Evolutionary conservation across 2,329 filamentous ascomycete species (phyloP), one percentile per base, ranked within the genome.

Genomic region (Hysterium pulicare): DNA sequence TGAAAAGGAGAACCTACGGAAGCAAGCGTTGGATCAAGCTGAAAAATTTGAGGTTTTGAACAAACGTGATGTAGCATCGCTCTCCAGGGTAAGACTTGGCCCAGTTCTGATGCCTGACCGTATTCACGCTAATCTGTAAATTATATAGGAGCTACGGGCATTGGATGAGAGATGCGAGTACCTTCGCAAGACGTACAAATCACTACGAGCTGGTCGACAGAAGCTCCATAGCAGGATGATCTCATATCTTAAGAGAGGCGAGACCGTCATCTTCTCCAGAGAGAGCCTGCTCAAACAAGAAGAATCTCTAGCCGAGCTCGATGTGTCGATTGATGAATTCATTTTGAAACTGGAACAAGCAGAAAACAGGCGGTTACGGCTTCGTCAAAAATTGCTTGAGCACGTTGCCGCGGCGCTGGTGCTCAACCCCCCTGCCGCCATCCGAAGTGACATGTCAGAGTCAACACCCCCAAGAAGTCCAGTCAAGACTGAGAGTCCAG

Each of bases 161-260:
- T 73, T 90, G n/a, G 86, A 90, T 55, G 84, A 88, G 59, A 80
- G 86, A 42, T 86, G 83, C 42, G 84, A 89, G 51, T 90, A 90
- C 57, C 79, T 90, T 37, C 82, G 86, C 35, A 84, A 81, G 47
- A 90, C 86, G 0, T 87, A 89, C 67, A 83, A 79, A 40, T 87
- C 84, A 4, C 76, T 91, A 13, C 79, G 86, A 11, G 77, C 82
- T n/a, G 86, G 85, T 1, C 82, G 87, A 21, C 84, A 86, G 51
- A 88, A 86, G 59, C 76, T 90, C 3, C 87, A 90, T 58, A 77
- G 78, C 6, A 79, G 87, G 33, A 88, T 90, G 68, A 87, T 87
- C 66, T 81, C 84, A 41, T 88, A 88, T 56, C 76, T 90, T 8
- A 83, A 84, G 38, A 84, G 83, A 15, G 82, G 84, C 7, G 79